These are phyloP conservation scores for Silene conica DNA, from an alignment of 148 eudicot genomes.

Conservation along the genomic window DNA sequence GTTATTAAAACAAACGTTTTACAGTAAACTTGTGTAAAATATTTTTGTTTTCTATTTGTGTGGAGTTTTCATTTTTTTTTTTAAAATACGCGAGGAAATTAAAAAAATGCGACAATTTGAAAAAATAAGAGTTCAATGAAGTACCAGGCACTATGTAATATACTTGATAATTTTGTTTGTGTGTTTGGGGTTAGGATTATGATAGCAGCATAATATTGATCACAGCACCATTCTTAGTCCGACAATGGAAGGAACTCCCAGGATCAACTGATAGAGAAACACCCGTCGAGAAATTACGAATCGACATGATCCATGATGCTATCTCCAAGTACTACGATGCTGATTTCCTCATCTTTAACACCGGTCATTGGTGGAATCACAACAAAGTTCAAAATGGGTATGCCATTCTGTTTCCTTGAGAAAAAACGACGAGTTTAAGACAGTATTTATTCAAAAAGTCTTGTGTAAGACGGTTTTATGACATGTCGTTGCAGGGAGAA, in stretches of 20 bases:
- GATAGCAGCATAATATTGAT: constrained; percentile 39
- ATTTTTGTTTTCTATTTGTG: too few species aligned
- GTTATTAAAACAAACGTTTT: too few species aligned
- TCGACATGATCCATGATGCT: constrained; percentile 41
- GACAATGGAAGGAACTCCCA: constrained; percentile 19
- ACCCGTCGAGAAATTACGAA: constrained; percentile 33
- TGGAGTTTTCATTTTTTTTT: too few species aligned
- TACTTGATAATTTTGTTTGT: background rate
- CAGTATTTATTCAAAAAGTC: too few species aligned
- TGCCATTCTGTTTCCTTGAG: too few species aligned
- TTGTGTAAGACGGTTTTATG: background rate
- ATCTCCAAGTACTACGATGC: constrained; percentile 36
- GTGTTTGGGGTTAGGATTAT: constrained; percentile 38
- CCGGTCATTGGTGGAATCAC: constrained; percentile 72
- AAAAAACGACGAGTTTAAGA: too few species aligned
- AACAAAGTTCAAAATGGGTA: constrained; percentile 50
- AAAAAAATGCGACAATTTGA: too few species aligned
- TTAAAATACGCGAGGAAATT: too few species aligned
- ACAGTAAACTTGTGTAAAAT: too few species aligned
- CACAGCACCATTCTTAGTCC: constrained; percentile 50
- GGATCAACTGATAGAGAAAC: constrained; percentile 12
- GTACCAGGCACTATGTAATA: too few species aligned
- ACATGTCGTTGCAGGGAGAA: constrained; percentile 31
- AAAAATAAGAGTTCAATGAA: too few species aligned
- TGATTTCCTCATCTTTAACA: constrained; percentile 58